These are phyloP conservation scores for Fusarium sp. DNA, from an alignment of 2,329 filamentous ascomycete genomes.

Conservation along the genomic window DNA sequence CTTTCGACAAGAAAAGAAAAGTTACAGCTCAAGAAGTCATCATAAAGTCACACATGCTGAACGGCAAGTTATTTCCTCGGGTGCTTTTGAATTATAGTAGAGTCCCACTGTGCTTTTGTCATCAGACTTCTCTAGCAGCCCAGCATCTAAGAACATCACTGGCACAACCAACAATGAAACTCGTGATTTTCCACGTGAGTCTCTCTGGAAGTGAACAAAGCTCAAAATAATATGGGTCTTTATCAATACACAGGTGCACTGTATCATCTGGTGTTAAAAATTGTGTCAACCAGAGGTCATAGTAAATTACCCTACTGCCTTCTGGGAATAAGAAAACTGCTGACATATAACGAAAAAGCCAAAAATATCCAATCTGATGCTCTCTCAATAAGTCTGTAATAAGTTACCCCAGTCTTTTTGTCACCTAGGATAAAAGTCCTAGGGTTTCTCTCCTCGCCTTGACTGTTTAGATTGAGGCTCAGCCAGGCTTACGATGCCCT, in stretches of 20 bases:
- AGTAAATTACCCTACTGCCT: background rate
- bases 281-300: background rate
- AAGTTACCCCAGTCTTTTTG: background rate
- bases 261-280: background rate
- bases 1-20: background rate
- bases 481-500: background rate
- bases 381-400: fast-evolving
- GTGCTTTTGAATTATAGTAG: fast-evolving
- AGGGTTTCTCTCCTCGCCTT: background rate
- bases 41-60: background rate
- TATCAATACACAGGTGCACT: too few species aligned
- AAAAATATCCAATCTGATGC: background rate
- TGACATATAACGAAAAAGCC: fast-evolving
- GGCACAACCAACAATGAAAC: background rate
- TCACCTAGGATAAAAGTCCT: background rate
- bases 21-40: fast-evolving
- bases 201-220: background rate
- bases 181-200: background rate
- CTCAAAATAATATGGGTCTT: background rate
- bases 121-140: too few species aligned
- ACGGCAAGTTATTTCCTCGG: fast-evolving
- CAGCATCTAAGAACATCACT: background rate
- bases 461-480: background rate
- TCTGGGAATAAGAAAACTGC: background rate
- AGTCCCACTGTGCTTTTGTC: background rate